phyloP scores from a whole-genome alignment of 192 early-diverging fungal species.

The Gigaspora rosea region DNA sequence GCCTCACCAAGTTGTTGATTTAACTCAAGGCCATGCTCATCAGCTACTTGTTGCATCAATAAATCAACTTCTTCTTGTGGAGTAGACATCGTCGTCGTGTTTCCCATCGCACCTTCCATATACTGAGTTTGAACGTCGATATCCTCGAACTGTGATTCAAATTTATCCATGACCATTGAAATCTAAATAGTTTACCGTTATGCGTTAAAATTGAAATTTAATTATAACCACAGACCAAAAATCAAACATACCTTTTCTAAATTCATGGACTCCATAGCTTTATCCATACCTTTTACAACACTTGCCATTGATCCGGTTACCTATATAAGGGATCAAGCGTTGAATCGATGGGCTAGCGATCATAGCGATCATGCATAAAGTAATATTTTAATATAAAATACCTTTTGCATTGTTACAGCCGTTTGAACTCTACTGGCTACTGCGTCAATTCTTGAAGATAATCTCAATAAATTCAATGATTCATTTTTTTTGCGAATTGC shows the following conservation, averaged over 20 bases:
- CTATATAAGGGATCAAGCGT: conserved; percentile 24
- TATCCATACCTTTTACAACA: conserved; percentile 93
- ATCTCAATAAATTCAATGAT: conserved; percentile 79
- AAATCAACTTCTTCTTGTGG: conserved; percentile 91
- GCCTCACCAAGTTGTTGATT: conserved; percentile 65
- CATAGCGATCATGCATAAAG: not conserved
- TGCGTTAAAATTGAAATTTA: not conserved
- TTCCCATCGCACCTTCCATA: conserved; percentile 93
- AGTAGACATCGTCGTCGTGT: conserved; percentile 82
- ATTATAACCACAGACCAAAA: not conserved
- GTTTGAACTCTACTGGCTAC: conserved; percentile 90
- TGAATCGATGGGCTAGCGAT: not conserved
- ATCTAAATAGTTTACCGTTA: conserved; percentile 55
- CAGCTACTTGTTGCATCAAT: conserved; percentile 95
- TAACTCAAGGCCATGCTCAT: conserved; percentile 92
- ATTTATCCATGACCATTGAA: conserved; percentile 97
- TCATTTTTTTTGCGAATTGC: conserved; percentile 99
- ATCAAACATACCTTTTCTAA: conserved; percentile 75
- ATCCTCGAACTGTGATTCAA: conserved; percentile 96
- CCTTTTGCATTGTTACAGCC: conserved; percentile 88
- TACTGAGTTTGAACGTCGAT: conserved; percentile 96
- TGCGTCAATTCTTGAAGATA: conserved; percentile 91
- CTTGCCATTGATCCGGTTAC: conserved; percentile 82
- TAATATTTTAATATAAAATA: conserved; percentile 14
- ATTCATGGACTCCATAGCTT: conserved; percentile 93